Evolutionary conservation across 768 basidiomycete genomes (phyloP), one percentile per base, ranked within the genome.

Genomic region (Macrolepiota fuliginosa): DNA sequence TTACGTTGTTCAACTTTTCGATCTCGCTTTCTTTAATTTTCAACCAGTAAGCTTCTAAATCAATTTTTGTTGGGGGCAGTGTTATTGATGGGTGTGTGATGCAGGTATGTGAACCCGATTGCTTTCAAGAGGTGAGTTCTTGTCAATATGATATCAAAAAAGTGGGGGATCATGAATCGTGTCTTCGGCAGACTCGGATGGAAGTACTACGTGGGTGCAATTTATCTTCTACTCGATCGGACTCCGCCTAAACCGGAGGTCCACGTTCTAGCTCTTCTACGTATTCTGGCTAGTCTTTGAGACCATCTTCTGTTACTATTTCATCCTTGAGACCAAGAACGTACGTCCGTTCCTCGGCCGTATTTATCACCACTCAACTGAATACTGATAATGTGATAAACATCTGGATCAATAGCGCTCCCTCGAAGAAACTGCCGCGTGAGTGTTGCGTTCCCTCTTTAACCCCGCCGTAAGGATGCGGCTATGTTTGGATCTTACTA

Each of bases 1-100:
- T 87, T 72, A 84, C 79, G 63, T 62, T 89, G 35, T 85, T 89
- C 76, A 85, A 79, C 69, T 85, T 89, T 69, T 71, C 78, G 49
- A 78, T 87, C 65, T 87, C 86, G 12, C 63, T 83, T 60, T 77
- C 88, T 12, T 78, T 90, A 59, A 85, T 90, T 69, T 87, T 91
- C 69, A 89, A 89, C 67, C 87, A 89, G 71, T 71, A n/a, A 62
- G 69, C 25, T 27, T 49, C n/a, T 56, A n/a, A 13, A 13, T 24
- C 27, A 19, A 3, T n/a, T 35, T 25, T 49, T 2, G 35, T n/a
- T 25, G 22, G 7, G 39, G 42, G 4, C 25, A 17, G 24, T 47
- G 15, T 22, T 59, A 24, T 19, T 13, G 36, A 37, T 42, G 36
- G n/a, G 7, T 25, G 40, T 32, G 22, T 25, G 10, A 25, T 24